Evolutionary conservation across 169 alveolate genomes (phyloP).

Genomic region (Eimeria brunetti): DNA sequence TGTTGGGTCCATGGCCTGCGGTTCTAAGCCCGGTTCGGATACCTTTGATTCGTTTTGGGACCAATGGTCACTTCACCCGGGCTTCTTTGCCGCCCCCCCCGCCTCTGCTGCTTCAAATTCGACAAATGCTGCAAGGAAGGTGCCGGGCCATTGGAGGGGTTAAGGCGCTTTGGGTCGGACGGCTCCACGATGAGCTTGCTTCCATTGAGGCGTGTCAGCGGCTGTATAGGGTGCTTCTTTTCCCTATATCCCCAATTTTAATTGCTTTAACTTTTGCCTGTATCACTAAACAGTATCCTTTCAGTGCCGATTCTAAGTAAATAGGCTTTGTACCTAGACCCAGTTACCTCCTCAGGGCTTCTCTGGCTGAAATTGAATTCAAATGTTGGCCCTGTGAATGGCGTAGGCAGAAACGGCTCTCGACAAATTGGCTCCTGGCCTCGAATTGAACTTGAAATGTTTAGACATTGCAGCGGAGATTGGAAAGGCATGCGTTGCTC

Average conservation of each 20-base stretch:
- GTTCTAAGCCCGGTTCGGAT: neutral
- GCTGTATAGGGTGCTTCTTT: neutral
- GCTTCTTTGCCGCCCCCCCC: constrained; percentile 24
- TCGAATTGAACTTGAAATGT: neutral
- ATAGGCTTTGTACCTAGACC: neutral
- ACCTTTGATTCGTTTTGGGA: constrained; percentile 15
- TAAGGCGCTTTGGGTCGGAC: constrained; percentile 56
- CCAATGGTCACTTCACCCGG: neutral
- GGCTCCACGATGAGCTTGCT: constrained; percentile 40
- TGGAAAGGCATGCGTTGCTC: constrained; percentile 52
- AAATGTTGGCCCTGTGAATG: neutral
- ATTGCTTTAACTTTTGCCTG: neutral
- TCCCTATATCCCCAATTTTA: neutral
- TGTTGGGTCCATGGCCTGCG: constrained; percentile 50
- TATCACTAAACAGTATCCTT: no score
- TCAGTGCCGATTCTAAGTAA: no score
- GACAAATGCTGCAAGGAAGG: constrained; percentile 54
- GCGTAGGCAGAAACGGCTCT: constrained; percentile 25
- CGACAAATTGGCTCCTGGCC: neutral
- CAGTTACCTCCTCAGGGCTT: neutral
- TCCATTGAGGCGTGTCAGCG: constrained; percentile 53
- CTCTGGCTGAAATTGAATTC: neutral
- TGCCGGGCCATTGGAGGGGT: constrained; percentile 51
- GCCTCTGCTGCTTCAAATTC: constrained; percentile 56
- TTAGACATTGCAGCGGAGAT: constrained; percentile 10